Evolutionary conservation across 2,329 filamentous ascomycete species (phyloP), one percentile per base, ranked within the genome.

Genomic region (Colletotrichum horii): DNA sequence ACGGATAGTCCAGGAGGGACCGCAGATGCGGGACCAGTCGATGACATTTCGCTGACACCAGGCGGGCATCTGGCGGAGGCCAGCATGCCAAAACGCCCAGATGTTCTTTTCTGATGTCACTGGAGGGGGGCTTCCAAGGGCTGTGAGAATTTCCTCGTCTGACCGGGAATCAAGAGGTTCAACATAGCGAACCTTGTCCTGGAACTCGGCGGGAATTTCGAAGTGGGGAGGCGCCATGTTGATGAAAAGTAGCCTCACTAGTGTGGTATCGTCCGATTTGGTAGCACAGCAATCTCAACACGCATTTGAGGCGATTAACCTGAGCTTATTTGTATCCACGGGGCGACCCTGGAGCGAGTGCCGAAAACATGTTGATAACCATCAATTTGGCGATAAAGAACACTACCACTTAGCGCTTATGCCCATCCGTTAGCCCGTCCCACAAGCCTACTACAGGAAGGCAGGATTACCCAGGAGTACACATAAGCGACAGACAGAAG

Each of bases 11-110:
- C 85, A 88, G 1, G 80, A 80, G 1, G 82, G 78, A 5, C 82
- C 83, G 48, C 83, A 82, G 24, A 84, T 82, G 22, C 84, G 83
- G 24, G 85, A 82, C 86, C 85, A 87, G 75, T 83, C 80, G 24
- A 82, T 79, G 48, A 87, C 82, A 56, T 86, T 87, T 58, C 84
- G 83, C 65, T 83, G 80, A 34, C 82, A 83, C 85, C 85, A 87
- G 8, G 70, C 73, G 1, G 83, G 84, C 83, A 87, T 85, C 7
- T 64, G 36, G 68, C 34, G 26, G 0, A 85, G 71, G 0, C 87
- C 85, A 11, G 81, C 82, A 66, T 88, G 81, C 86, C 86, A 88
- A 71, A 86, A 86, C 2, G 85, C 85, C 85, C 85, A 88, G 6
- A 88, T 81, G 64, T 88, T 88, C 75, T 84, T 86, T 64, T 87